Percentiles rank a stretch among this genome's conserved stretches.
Evolutionary conservation across 2,329 filamentous ascomycete species (phyloP).

Genomic region (Hypoxylon sp.): DNA sequence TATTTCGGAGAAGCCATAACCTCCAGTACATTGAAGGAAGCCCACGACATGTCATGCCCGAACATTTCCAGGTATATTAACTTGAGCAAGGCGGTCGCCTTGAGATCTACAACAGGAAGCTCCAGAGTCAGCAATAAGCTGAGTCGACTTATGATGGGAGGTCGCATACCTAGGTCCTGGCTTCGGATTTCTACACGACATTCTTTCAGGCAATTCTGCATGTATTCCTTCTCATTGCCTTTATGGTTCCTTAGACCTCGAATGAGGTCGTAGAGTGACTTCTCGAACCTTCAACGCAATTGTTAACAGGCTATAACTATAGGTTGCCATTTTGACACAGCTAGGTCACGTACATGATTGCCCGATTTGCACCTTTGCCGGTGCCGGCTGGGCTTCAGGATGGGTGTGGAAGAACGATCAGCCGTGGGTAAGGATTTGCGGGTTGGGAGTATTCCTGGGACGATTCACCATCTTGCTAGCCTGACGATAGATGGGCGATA

Average conservation of each 20-base stretch:
- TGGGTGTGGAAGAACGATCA: conserved; percentile 31
- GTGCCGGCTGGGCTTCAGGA: conserved; percentile 34
- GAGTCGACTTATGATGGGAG: conserved; percentile 10
- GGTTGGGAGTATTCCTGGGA: conserved; percentile 13
- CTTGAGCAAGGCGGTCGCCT: conserved; percentile 95
- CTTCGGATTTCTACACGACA: conserved; percentile 92
- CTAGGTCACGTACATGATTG: conserved; percentile 47
- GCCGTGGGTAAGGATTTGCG: conserved; percentile 40
- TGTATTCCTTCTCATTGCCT: conserved; percentile 94
- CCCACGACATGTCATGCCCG: conserved; percentile 99
- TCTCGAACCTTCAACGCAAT: conserved; percentile 85
- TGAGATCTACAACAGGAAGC: conserved; percentile 74
- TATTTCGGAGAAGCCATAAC: conserved; percentile 98
- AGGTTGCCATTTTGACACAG: neutral
- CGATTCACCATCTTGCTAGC: conserved; percentile 41
- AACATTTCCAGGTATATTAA: conserved; percentile 99
- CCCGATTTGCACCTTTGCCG: conserved; percentile 44
- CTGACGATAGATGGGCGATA: conserved; percentile 15
- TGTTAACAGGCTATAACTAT: conserved; percentile 44
- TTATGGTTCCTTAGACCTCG: conserved; percentile 95
- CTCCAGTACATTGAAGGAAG: conserved; percentile 96
- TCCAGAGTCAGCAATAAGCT: conserved; percentile 39
- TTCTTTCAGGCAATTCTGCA: conserved; percentile 93
- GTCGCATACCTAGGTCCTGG: conserved; percentile 85
- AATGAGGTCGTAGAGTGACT: conserved; percentile 98